Evolutionary conservation across 345 rosid species (phyloP).

Genomic region (Pugionium dolabratum): DNA sequence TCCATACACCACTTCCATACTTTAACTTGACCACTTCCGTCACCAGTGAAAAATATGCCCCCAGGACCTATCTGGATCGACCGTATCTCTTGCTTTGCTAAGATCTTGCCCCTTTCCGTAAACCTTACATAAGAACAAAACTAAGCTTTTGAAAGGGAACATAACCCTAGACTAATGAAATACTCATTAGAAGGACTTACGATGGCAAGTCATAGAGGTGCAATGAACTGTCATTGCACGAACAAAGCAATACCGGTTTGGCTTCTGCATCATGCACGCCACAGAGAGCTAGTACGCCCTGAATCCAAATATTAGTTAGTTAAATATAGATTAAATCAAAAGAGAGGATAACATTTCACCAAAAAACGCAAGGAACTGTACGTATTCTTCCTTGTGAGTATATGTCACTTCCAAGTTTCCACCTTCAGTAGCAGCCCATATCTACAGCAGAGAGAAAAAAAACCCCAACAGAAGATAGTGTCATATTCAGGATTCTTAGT

Average conservation of each 20-base stretch:
- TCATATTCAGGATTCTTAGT: neutral
- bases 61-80: slow-evolving; percentile 79
- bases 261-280: slow-evolving; percentile 81
- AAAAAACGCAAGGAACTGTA: slow-evolving; percentile 42
- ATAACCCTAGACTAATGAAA: neutral
- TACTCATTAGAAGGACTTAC: slow-evolving; percentile 56
- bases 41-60: slow-evolving; percentile 91
- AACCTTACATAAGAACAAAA: slow-evolving; percentile 48
- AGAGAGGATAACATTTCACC: neutral
- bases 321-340: neutral
- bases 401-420: slow-evolving; percentile 94
- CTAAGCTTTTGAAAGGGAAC: slow-evolving; percentile 13
- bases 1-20: slow-evolving; percentile 81
- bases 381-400: slow-evolving; percentile 90
- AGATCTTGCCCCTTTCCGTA: slow-evolving; percentile 82
- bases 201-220: slow-evolving; percentile 87
- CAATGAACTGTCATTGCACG: slow-evolving; percentile 72
- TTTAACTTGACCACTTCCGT: slow-evolving; percentile 85
- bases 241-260: slow-evolving; percentile 77
- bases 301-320: slow-evolving; percentile 32
- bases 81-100: slow-evolving; percentile 78
- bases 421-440: slow-evolving; percentile 88
- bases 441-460: slow-evolving; percentile 46
- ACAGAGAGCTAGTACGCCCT: slow-evolving; percentile 78
- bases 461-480: neutral